Conservation (phyloP, 805 yeast genomes). For the Barnettozyma sucrosica region DNA sequence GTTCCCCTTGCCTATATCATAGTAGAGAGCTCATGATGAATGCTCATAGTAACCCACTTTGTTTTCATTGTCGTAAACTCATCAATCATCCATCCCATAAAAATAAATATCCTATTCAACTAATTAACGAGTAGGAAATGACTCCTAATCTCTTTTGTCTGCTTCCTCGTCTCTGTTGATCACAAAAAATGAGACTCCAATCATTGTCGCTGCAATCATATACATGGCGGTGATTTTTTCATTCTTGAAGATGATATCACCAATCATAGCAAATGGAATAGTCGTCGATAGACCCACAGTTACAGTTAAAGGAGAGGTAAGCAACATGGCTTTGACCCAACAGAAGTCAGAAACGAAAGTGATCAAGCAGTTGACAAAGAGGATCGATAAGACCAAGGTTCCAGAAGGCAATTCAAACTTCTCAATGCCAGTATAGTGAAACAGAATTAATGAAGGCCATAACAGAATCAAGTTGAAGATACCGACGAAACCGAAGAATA, state of each 20-base stretch:
- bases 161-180: slow-evolving; percentile 74
- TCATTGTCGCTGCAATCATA: slow-evolving; percentile 72
- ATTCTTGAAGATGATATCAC: slow-evolving; percentile 72
- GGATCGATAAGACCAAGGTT: slow-evolving; percentile 42
- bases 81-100: not conserved
- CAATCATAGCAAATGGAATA: slow-evolving; percentile 90
- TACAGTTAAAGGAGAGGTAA: slow-evolving; percentile 91
- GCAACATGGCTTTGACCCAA: slow-evolving; percentile 93
- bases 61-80: not conserved
- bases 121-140: not conserved
- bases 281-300: slow-evolving; percentile 93
- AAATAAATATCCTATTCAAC: not conserved
- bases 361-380: slow-evolving; percentile 62
- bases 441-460: slow-evolving; percentile 76
- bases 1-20: not conserved
- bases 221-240: slow-evolving; percentile 58
- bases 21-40: not conserved
- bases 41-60: not conserved
- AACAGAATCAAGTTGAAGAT: slow-evolving; percentile 64
- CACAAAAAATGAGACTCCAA: slow-evolving; percentile 75
- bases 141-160: slow-evolving; percentile 32
- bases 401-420: slow-evolving; percentile 63
- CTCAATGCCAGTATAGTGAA: slow-evolving; percentile 64
- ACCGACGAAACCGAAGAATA: slow-evolving; percentile 95
- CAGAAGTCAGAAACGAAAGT: slow-evolving; percentile 86